Conservation (phyloP, 2,329 filamentous ascomycete genomes). For the Fusarium austroafricanum region DNA sequence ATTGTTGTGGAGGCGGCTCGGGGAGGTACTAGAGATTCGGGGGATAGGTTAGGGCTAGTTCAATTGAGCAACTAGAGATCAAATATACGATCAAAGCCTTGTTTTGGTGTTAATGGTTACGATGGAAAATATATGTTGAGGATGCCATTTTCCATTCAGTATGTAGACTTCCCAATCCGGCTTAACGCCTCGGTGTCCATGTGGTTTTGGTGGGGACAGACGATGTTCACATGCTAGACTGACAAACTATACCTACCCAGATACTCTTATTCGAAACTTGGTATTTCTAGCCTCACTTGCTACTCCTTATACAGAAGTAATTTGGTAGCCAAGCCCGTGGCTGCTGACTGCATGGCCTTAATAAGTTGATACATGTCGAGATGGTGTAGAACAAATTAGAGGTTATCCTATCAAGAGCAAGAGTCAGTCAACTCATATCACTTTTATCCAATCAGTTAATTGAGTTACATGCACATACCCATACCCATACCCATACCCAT, state of each 20-base stretch:
- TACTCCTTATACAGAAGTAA: not conserved
- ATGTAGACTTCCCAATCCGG: conserved; percentile 27
- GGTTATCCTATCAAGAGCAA: not conserved
- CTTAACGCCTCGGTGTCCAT: conserved; percentile 20
- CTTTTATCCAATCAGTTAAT: not conserved
- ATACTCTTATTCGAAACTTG: not conserved
- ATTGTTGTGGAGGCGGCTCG: conserved; percentile 22
- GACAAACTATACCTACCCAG: too few relatives aligned
- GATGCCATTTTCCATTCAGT: conserved; percentile 23
- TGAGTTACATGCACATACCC: too few relatives aligned
- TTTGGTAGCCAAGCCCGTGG: not conserved
- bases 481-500: too few relatives aligned
- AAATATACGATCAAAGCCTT: not conserved
- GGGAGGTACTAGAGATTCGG: too few relatives aligned
- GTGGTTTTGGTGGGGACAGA: conserved; percentile 13
- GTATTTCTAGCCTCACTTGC: not conserved
- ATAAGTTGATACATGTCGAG: not conserved
- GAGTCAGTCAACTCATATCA: not conserved
- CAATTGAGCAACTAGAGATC: not conserved
- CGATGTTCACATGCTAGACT: too few relatives aligned
- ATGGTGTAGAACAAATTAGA: not conserved
- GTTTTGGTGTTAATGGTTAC: not conserved
- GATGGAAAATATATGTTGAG: conserved; percentile 38
- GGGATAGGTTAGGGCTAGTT: not conserved
- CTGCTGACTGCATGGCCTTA: not conserved